Evolutionary conservation across 2,329 filamentous ascomycete species (phyloP).

Genomic region (Paraconiothyrium sp.): DNA sequence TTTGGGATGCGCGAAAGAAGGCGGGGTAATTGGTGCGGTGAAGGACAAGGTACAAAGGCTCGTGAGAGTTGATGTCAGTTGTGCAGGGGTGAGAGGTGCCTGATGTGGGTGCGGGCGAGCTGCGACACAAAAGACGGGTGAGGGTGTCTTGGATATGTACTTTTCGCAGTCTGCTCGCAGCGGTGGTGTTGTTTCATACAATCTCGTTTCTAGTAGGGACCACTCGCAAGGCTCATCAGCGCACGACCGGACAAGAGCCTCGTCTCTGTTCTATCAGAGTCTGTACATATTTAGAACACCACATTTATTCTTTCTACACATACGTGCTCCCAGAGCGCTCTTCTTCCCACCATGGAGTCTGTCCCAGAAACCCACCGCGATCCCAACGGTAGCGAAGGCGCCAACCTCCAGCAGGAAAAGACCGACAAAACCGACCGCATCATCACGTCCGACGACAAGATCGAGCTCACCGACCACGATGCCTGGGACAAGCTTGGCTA

Average conservation of each 20-base stretch:
- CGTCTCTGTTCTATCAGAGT: neutral
- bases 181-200: neutral
- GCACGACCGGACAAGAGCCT: neutral
- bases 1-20: slow-evolving; percentile 1
- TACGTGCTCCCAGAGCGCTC: neutral
- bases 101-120: neutral
- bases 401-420: slow-evolving; percentile 25
- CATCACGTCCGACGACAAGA: slow-evolving; percentile 36
- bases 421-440: slow-evolving; percentile 26
- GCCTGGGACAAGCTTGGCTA: slow-evolving; percentile 57
- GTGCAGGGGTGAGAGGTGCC: neutral
- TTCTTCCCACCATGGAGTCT: slow-evolving; percentile 17
- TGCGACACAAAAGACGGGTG: neutral
- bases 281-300: neutral
- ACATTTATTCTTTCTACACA: neutral
- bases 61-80: slow-evolving; percentile 1
- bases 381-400: slow-evolving; percentile 30
- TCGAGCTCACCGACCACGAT: slow-evolving; percentile 51
- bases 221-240: neutral
- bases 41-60: neutral
- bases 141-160: slow-evolving; percentile 2
- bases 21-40: neutral
- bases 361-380: slow-evolving; percentile 38
- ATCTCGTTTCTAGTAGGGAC: neutral
- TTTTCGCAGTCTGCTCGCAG: neutral